Evolutionary conservation across 257 asterid genomes (phyloP).

Genomic region (Nicotiana obtusifolia): DNA sequence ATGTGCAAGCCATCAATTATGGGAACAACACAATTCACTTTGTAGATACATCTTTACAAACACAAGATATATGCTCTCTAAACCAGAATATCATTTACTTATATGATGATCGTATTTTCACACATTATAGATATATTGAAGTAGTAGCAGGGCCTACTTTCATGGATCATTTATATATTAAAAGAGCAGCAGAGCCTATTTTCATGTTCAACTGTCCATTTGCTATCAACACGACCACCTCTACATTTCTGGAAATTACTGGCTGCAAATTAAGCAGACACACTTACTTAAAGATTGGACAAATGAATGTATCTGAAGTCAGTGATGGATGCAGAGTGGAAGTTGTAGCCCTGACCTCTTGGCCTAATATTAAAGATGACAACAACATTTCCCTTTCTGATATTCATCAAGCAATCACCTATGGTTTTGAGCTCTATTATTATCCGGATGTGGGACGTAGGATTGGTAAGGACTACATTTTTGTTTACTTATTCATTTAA

Average conservation of each 20-base stretch:
- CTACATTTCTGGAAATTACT: neutral
- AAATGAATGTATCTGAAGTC: neutral
- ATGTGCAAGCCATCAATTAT: conserved; percentile 21
- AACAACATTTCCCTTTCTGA: conserved; percentile 12
- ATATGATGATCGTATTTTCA: too few relatives aligned
- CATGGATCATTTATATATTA: too few relatives aligned
- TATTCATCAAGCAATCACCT: conserved; percentile 14
- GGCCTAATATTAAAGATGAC: neutral
- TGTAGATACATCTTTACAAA: conserved; percentile 5
- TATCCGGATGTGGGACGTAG: rapidly evolving
- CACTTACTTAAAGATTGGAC: conserved; percentile 19
- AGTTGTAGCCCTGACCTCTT: neutral
- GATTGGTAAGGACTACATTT: neutral
- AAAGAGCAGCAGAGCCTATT: neutral
- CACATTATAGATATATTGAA: too few relatives aligned
- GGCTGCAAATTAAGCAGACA: neutral
- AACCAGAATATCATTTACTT: too few relatives aligned
- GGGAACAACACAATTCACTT: conserved; percentile 15
- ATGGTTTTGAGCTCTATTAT: conserved; percentile 21
- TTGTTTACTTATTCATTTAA: neutral
- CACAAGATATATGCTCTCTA: conserved; percentile 15
- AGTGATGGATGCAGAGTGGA: conserved; percentile 12
- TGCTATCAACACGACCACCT: neutral
- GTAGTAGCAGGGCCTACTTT: too few relatives aligned
- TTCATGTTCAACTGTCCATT: conserved; percentile 18